Conservation (phyloP, 1,284 basidiomycete species). For the Cyathus olla region DNA sequence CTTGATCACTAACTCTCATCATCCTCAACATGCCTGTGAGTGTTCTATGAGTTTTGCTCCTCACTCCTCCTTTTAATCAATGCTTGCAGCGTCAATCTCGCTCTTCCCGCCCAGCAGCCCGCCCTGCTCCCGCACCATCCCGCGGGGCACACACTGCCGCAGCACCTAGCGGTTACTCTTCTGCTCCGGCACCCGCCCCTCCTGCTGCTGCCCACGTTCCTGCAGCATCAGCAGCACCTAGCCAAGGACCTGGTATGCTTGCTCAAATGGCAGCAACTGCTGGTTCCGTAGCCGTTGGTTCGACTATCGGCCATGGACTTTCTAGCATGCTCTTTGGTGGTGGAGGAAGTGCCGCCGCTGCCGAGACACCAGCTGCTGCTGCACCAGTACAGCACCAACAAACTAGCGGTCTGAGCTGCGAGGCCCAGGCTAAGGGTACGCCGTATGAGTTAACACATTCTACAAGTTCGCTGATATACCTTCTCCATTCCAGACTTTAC, state of each 20-base stretch:
- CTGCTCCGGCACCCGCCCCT: constrained; percentile 55
- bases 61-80: constrained; percentile 8
- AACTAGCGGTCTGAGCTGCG: constrained; percentile 64
- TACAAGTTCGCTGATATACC: background rate
- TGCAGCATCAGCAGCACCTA: constrained; percentile 43
- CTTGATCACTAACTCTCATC: constrained; percentile 11
- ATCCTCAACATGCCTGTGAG: constrained; percentile 70
- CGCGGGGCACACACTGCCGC: constrained; percentile 73
- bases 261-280: constrained; percentile 91
- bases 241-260: constrained; percentile 71
- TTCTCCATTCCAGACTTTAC: constrained; percentile 69
- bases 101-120: constrained; percentile 56
- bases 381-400: constrained; percentile 61
- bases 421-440: constrained; percentile 79
- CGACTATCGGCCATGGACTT: constrained; percentile 86
- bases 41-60: constrained; percentile 12
- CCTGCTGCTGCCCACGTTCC: constrained; percentile 57
- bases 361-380: constrained; percentile 52
- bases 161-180: constrained; percentile 58
- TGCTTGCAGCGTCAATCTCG: constrained; percentile 66
- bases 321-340: constrained; percentile 89
- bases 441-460: background rate
- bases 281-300: constrained; percentile 88
- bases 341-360: constrained; percentile 50
- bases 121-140: constrained; percentile 62